Percentiles rank a stretch among this genome's conserved stretches.
Evolutionary conservation across 2,329 filamentous ascomycete species (phyloP).

Genomic region (Leptographium lundbergii): DNA sequence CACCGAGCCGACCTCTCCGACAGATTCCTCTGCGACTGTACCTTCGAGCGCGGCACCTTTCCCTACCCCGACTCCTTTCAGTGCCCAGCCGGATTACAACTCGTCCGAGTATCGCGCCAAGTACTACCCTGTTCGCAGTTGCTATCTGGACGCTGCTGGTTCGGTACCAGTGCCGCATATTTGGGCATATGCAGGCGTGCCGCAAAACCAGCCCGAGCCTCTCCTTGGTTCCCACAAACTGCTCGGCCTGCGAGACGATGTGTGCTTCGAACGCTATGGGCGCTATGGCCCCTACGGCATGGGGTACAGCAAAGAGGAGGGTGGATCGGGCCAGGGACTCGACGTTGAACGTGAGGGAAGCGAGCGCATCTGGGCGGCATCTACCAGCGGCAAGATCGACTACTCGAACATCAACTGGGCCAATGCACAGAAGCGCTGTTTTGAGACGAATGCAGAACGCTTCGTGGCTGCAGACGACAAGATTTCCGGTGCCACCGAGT

Average conservation of each 20-base stretch:
- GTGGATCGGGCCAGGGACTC: conserved; percentile 58
- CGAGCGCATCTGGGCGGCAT: conserved; percentile 40
- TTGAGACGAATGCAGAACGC: conserved; percentile 49
- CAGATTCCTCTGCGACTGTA: too few relatives aligned
- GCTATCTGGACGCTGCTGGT: conserved; percentile 49
- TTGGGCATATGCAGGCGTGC: conserved; percentile 41
- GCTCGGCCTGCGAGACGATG: conserved; percentile 60
- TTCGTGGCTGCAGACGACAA: conserved; percentile 23
- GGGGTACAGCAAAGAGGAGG: conserved; percentile 63
- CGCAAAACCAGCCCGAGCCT: conserved; percentile 61
- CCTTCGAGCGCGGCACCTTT: conserved; percentile 10
- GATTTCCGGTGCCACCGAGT: background rate
- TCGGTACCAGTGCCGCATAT: conserved; percentile 47
- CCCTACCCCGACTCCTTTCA: conserved; percentile 41
- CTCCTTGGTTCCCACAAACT: conserved; percentile 65
- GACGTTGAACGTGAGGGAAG: conserved; percentile 60
- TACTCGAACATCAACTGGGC: conserved; percentile 44
- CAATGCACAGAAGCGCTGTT: conserved; percentile 38
- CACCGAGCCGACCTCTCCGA: background rate
- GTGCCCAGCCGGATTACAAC: conserved; percentile 55
- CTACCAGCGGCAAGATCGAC: conserved; percentile 39
- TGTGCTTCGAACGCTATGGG: conserved; percentile 82
- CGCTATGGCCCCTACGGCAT: conserved; percentile 75
- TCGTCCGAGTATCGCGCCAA: conserved; percentile 41
- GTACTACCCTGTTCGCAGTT: conserved; percentile 42